Evolutionary conservation across 495 filamentous ascomycete genomes (phyloP).

Genomic region (Penicillium roqueforti): DNA sequence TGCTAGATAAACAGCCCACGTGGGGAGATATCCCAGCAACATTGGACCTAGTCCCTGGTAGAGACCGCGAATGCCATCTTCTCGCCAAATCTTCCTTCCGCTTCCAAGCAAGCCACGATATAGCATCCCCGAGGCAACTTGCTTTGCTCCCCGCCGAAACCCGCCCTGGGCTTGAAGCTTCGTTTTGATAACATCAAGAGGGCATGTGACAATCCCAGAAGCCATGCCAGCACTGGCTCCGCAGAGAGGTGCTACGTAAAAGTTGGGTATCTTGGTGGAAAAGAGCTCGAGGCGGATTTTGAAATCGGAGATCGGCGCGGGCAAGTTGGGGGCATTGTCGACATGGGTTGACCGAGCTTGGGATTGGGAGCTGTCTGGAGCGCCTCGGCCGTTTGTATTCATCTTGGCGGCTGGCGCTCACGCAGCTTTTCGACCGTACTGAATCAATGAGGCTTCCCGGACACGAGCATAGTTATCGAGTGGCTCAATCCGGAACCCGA

Average conservation of each 20-base stretch:
- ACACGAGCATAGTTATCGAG: conserved; percentile 48
- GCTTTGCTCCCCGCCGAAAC: conserved; percentile 50
- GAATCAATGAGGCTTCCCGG: conserved; percentile 43
- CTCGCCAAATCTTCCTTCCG: conserved; percentile 72
- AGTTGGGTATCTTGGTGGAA: conserved; percentile 47
- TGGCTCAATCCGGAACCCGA: conserved; percentile 47
- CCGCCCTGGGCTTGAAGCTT: conserved; percentile 95
- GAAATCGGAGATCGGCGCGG: conserved; percentile 28
- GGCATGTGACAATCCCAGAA: conserved; percentile 92
- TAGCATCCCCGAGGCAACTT: conserved; percentile 46
- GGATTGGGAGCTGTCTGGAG: conserved; percentile 31
- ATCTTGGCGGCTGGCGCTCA: conserved; percentile 40
- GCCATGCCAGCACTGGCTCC: conserved; percentile 86
- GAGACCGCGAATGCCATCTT: conserved; percentile 86
- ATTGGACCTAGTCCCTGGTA: conserved; percentile 93
- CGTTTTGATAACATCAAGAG: conserved; percentile 98
- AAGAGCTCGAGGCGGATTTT: conserved; percentile 54
- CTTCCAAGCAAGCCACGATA: conserved; percentile 88
- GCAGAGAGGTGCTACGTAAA: conserved; percentile 61
- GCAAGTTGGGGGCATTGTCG: conserved; percentile 19
- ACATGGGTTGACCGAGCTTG: conserved; percentile 21
- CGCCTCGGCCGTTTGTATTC: conserved; percentile 35
- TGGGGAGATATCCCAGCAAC: conserved; percentile 90
- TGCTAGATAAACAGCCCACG: conserved; percentile 96
- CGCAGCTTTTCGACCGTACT: conserved; percentile 38